These are phyloP conservation scores for Somion occarium DNA, from an alignment of 1,284 basidiomycete species.

Conservation along the genomic window DNA sequence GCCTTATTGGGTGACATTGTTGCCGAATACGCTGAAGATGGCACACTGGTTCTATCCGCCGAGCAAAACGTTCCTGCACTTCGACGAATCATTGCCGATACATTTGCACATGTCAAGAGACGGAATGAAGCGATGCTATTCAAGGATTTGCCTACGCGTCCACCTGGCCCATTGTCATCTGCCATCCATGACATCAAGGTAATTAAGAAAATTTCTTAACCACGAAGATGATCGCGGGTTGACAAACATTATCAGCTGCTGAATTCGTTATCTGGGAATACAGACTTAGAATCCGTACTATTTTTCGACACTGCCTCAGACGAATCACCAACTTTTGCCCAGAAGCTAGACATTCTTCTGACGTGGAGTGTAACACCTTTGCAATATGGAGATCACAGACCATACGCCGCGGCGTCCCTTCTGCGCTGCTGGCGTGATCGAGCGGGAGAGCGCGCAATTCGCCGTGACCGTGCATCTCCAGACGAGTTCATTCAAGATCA, in stretches of 20 bases:
- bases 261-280: conserved; percentile 73
- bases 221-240: conserved; percentile 1
- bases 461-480: conserved; percentile 51
- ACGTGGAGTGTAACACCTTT: conserved; percentile 85
- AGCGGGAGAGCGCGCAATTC: conserved; percentile 53
- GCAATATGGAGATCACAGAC: conserved; percentile 82
- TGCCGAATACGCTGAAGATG: conserved; percentile 31
- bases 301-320: conserved; percentile 55
- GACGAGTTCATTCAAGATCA: conserved; percentile 63
- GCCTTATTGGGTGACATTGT: conserved; percentile 43
- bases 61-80: conserved; percentile 39
- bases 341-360: conserved; percentile 76
- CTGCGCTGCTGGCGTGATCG: conserved; percentile 68
- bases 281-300: conserved; percentile 55
- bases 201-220: too few relatives aligned
- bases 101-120: conserved; percentile 52
- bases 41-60: conserved; percentile 18
- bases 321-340: conserved; percentile 45
- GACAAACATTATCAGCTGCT: conserved; percentile 48
- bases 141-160: conserved; percentile 54
- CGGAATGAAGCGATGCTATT: conserved; percentile 81
- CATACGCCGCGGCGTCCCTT: conserved; percentile 76
- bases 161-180: conserved; percentile 37
- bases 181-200: conserved; percentile 59
- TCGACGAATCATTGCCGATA: conserved; percentile 40